Base-by-base conservation (phyloP, 345 rosid genomes). In the Heritiera fomes region DNA sequence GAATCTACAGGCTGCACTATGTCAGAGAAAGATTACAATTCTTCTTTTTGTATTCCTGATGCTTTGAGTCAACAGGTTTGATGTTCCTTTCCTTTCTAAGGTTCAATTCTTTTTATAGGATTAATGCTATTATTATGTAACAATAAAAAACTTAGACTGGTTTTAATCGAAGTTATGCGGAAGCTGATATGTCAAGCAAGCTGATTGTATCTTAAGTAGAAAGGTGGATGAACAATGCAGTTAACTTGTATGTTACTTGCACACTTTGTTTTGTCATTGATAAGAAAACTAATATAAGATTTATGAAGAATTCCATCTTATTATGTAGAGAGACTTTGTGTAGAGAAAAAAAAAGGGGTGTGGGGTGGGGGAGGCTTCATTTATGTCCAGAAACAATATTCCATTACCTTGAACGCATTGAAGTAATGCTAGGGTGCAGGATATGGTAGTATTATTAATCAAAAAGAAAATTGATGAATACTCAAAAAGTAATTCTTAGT, bases 41-140 rank as follows among this genome's bases (percentile, higher is more conserved):
- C 79, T 58, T 77, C 74, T 59, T 41, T 17, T 46, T 28, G 58
- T 52, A 55, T 71, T 30, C 23, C 32, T 9, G 73, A 78, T 47
- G 14, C 77, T 76, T 79, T 71, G 20, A 18, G 45, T 67, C 77
- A 18, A 68, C 83, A 88, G 91, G 91, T 88, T 58, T 46, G 80
- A 43, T 83, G 73, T 74, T 55, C 46, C 65, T 75, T 58, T 70
- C 15, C 63, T 55, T 47, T 18, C 46, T 15, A 30, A 53, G 62
- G 2, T 58, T 14, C 52, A 5, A 61, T 38, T 62, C 6, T 28
- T 30, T 62, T 47, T 20, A 68, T 50, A 67, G 53, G 50, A 69
- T 69, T 46, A 46, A 38, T 53, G n/a, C 17, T 46, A 15, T 18
- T 17, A 28, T 52, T 58, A 11, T 20, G 43, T 61, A n/a, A 12